Conservation (phyloP, 371 early-diverging fungal genomes). For the Basidiobolus meristosporus region DNA sequence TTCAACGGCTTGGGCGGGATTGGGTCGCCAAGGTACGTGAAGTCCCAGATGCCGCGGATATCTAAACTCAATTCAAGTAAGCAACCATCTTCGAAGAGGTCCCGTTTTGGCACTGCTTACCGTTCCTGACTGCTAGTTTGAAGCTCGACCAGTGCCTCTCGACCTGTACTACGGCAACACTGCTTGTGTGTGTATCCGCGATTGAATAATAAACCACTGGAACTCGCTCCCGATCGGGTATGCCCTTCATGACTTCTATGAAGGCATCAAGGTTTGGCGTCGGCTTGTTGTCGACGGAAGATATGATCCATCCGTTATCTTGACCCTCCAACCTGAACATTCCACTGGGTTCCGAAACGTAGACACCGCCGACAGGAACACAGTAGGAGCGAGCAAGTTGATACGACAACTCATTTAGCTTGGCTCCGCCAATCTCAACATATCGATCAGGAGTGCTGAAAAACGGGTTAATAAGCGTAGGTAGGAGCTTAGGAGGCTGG, state of each 20-base stretch:
- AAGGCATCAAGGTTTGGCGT: constrained; percentile 55
- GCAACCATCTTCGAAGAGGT: not conserved
- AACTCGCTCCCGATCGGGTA: constrained; percentile 57
- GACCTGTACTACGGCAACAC: constrained; percentile 45
- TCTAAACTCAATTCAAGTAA: constrained; percentile 6
- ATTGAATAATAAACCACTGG: constrained; percentile 69
- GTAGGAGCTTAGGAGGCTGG: not conserved
- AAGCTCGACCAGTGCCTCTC: constrained; percentile 72
- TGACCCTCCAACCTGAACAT: constrained; percentile 62
- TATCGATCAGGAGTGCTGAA: constrained; percentile 24
- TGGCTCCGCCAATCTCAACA: constrained; percentile 73
- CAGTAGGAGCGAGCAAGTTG: constrained; percentile 64
- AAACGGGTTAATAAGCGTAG: not conserved
- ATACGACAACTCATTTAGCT: constrained; percentile 62
- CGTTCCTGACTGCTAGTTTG: constrained; percentile 55
- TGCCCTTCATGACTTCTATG: constrained; percentile 44
- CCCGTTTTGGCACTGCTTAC: constrained; percentile 9
- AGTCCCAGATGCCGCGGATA: constrained; percentile 35
- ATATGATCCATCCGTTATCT: constrained; percentile 62
- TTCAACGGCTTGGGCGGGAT: constrained; percentile 26
- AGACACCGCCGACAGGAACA: constrained; percentile 57
- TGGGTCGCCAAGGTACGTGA: constrained; percentile 27
- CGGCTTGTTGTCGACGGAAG: constrained; percentile 45
- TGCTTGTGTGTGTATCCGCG: constrained; percentile 50
- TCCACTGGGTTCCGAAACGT: constrained; percentile 32